A percentile compares a stretch with the other conserved stretches of the same genome.
phyloP scores from a whole-genome alignment of 163 green algal genomes.

The Chlorella variabilis region DNA sequence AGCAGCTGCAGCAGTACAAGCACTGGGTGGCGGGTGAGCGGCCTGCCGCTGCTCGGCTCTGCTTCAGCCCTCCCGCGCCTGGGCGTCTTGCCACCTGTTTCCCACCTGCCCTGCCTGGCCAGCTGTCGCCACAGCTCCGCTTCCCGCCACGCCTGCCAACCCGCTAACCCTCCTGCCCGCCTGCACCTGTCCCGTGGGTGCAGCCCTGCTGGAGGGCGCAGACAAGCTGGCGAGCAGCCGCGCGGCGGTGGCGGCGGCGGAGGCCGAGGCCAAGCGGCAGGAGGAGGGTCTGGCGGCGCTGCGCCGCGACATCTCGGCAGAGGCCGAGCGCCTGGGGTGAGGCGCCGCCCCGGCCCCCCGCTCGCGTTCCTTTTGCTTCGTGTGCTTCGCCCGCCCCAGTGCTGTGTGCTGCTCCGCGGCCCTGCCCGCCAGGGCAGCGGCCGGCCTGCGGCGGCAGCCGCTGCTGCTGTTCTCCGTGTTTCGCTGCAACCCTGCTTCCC shows the following conservation, averaged over 20 bases:
- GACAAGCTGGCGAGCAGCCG: slow-evolving; percentile 12
- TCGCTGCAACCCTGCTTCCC: no score
- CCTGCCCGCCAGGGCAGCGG: no score
- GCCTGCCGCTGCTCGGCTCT: no score
- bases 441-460: no score
- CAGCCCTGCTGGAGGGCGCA: slow-evolving; percentile 21
- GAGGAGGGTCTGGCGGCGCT: slow-evolving; percentile 6
- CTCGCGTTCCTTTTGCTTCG: no score
- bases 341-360: no score
- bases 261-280: slow-evolving; percentile 12
- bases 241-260: background rate
- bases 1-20: slow-evolving; percentile 20
- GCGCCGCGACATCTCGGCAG: background rate
- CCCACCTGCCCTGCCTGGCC: background rate
- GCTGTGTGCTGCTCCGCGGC: background rate
- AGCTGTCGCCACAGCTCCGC: background rate
- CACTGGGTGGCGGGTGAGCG: slow-evolving; percentile 31
- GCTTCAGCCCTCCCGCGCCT: no score
- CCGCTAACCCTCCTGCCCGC: background rate
- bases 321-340: background rate
- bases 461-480: no score
- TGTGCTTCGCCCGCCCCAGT: no score
- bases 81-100: no score
- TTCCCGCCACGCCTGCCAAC: background rate
- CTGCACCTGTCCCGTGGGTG: background rate